Evolutionary conservation across 2,329 filamentous ascomycete genomes (phyloP), one percentile per base, ranked within the genome.

Genomic region (Mariannaea elegans): DNA sequence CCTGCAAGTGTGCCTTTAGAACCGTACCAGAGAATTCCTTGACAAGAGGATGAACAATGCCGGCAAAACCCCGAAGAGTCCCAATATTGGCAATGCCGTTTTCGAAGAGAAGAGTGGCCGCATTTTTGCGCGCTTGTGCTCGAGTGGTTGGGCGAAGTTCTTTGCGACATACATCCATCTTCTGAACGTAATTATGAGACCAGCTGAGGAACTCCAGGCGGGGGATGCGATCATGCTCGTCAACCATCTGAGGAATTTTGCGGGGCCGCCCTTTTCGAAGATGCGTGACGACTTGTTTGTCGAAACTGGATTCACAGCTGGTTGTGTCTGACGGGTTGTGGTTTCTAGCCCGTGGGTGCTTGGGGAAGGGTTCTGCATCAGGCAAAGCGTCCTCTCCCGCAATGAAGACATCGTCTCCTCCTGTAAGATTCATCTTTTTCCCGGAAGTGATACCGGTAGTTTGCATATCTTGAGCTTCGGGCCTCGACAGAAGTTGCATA

Each of bases 141-240:
- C 58, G 45, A 1, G 75, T 75, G 31, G 71, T 68, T 7, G 56
- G 57, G 29, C 66, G 63, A 3, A 41, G 68, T 53, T 56, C 61
- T 51, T 74, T 75, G 54, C 61, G 70, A 36, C 62, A 64, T 16
- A 65, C 72, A 24, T 74, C 66, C 85, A 92, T 93, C 64, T 88
- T 89, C 10, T 72, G 62, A 7, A 79, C 59, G 56, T 86, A 85
- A 38, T 81, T 68, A 1, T 64, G 55, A 50, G 73, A 69, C 82
- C 82, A 84, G 5, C 62, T 54, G 54, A 73, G 76, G 46, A 82
- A 70, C 50, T 77, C 73, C 12, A 63, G 66, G 56, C 75, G 67
- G 9, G 77, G 67, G 9, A 84, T 24, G 16, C 74, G 71, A 14
- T 76, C 76, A 57, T 48, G 58, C 10, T 62, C 16, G 45, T 80